A percentile compares a stretch with the other conserved stretches of the same genome.
phyloP scores from a whole-genome alignment of 306 rosid genomes.

The Arachis stenosperma region DNA sequence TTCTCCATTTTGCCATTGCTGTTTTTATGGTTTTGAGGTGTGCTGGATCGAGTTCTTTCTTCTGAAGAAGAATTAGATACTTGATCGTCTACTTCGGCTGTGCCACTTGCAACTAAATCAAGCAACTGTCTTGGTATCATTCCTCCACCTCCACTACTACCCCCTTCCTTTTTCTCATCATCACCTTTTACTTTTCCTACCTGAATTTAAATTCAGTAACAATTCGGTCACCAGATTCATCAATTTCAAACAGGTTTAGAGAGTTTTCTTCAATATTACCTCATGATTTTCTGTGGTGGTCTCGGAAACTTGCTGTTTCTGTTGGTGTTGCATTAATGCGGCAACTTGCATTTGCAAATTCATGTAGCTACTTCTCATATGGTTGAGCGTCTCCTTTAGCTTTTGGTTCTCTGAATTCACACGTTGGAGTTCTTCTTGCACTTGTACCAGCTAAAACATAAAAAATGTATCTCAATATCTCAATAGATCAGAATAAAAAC shows the following conservation, averaged over 20 bases:
- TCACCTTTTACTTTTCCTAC: conserved; percentile 54
- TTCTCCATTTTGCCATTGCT: conserved; percentile 52
- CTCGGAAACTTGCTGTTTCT: conserved; percentile 22
- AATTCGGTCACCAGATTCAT: too few species aligned
- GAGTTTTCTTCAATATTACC: conserved; percentile 28
- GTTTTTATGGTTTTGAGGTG: conserved; percentile 54
- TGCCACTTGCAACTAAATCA: conserved; percentile 60
- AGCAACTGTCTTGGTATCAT: conserved; percentile 65
- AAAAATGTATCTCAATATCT: background rate
- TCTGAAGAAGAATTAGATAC: conserved; percentile 73
- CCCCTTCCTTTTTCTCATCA: conserved; percentile 49
- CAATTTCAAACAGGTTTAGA: too few species aligned
- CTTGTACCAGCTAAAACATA: conserved; percentile 50
- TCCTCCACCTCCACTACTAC: conserved; percentile 42
- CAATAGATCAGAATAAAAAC: background rate
- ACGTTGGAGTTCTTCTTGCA: conserved; percentile 57
- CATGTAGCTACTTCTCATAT: conserved; percentile 58
- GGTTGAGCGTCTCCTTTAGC: conserved; percentile 62
- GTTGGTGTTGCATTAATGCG: conserved; percentile 57
- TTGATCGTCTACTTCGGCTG: conserved; percentile 50
- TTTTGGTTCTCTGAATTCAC: conserved; percentile 62
- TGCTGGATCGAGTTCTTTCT: conserved; percentile 71
- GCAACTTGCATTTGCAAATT: conserved; percentile 57
- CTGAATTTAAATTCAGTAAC: conserved; percentile 36
- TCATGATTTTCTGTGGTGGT: conserved; percentile 19